Conservation (phyloP, 2,329 filamentous ascomycete species). For the Paraphoma sp. region DNA sequence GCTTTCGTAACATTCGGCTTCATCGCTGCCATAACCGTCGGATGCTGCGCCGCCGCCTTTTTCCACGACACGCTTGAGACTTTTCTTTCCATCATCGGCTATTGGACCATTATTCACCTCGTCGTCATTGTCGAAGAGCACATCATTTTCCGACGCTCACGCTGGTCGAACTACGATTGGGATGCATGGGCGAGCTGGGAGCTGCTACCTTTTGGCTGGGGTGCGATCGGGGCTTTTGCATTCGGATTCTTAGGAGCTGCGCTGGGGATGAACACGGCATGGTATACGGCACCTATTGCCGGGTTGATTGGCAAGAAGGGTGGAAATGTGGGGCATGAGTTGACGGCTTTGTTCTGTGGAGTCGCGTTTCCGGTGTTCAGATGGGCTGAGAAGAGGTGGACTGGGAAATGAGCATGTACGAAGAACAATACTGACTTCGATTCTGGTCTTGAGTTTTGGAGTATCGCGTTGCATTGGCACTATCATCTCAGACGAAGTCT, state of each 20-base stretch:
- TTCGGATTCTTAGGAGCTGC: conserved; percentile 44
- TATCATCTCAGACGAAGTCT: too few relatives aligned
- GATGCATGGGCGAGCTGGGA: conserved; percentile 40
- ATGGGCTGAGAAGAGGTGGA: conserved; percentile 37
- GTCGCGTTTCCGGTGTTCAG: conserved; percentile 38
- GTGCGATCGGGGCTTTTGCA: conserved; percentile 38
- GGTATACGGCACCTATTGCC: conserved; percentile 45
- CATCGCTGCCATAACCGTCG: conserved; percentile 39
- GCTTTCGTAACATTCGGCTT: conserved; percentile 45
- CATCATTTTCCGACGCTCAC: conserved; percentile 38
- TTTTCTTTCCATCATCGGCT: conserved; percentile 36
- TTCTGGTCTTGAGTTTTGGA: too few relatives aligned
- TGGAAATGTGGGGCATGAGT: conserved; percentile 46
- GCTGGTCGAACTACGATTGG: conserved; percentile 44
- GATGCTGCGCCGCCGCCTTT: conserved; percentile 43
- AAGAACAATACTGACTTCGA: not conserved
- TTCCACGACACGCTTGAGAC: conserved; percentile 34
- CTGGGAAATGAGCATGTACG: conserved; percentile 20
- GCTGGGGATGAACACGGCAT: conserved; percentile 44
- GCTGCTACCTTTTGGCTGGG: conserved; percentile 44
- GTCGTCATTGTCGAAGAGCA: conserved; percentile 45
- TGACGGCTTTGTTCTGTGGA: conserved; percentile 41
- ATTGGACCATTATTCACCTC: conserved; percentile 40
- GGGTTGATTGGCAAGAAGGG: conserved; percentile 38
- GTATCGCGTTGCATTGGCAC: too few relatives aligned